Evolutionary conservation across 2,329 filamentous ascomycete genomes (phyloP), one percentile per base, ranked within the genome.

Genomic region (Penicillium sp.): DNA sequence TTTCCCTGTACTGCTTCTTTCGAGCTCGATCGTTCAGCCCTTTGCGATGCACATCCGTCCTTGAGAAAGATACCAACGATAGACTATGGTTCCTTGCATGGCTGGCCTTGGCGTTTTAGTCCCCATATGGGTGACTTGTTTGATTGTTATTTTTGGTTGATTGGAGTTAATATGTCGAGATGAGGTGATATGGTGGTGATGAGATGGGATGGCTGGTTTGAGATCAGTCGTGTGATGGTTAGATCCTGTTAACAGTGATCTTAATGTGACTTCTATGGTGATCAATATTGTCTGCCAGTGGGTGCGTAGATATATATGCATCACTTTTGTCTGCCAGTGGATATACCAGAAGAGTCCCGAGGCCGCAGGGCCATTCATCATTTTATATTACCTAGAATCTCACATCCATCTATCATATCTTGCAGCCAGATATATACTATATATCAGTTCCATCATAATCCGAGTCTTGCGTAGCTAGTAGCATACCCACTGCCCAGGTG

Each of bases 1-100:
- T 23, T 24, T 48, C 27, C 32, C 41, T 42, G 36, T 21, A 40
- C 46, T 49, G 34, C 34, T 37, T 45, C 41, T 36, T 52, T 40
- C 39, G 33, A 49, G 34, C 32, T 39, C 45, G 40, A 48, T 41
- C 20, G 32, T 30, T 44, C 27, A 48, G 34, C 20, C 20, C 36
- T 24, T 44, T 49, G n/a, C 39, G 39, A 42, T 51, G 51, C 33
- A n/a, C n/a, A 52, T 54, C 39, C 36, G 46, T 58, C 46, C 46
- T 56, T 54, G 49, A 54, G 54, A 56, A 58, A 67, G 68, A 71
- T 71, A 70, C 67, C 68, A 70, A 55, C 54, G 66, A 69, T 71
- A 71, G 67, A 71, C 54, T 53, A 62, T 54, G 55, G 55, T 56
- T 50, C 23, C 18, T 56, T 62, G 59, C 62, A 64, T 64, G 51